Evolutionary conservation across 441 rosid genomes (phyloP).

Genomic region (Populus hybrid): DNA sequence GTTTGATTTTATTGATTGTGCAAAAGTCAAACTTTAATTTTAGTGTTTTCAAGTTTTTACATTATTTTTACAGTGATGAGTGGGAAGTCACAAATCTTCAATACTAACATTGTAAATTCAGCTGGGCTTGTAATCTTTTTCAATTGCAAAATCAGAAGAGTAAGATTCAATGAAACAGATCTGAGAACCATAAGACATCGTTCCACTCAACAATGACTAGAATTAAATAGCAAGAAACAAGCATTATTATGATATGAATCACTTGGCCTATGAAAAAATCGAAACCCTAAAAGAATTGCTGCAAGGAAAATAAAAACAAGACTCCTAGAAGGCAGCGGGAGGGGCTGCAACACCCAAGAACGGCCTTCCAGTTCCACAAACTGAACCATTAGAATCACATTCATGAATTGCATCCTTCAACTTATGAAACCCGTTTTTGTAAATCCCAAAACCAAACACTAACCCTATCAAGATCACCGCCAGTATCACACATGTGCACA

Average conservation of each 20-base stretch:
- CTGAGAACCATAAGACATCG: neutral
- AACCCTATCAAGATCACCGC: slow-evolving; percentile 58
- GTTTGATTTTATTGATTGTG: no score
- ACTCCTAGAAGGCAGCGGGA: slow-evolving; percentile 21
- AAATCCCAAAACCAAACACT: slow-evolving; percentile 81
- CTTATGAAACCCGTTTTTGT: slow-evolving; percentile 68
- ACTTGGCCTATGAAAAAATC: no score
- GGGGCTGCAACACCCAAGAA: slow-evolving; percentile 26
- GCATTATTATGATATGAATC: neutral
- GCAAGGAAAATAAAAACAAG: neutral
- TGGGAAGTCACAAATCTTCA: neutral
- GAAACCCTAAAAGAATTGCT: neutral
- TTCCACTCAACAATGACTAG: neutral
- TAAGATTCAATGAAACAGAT: neutral
- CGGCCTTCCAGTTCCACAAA: slow-evolving; percentile 22
- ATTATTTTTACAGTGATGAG: no score
- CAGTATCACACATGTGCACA: slow-evolving; percentile 56
- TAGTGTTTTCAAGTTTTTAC: no score
- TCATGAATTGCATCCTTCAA: slow-evolving; percentile 41
- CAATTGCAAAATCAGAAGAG: neutral
- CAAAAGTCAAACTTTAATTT: no score
- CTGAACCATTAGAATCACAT: slow-evolving; percentile 5
- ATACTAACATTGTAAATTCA: neutral
- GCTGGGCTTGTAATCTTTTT: neutral
- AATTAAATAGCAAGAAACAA: neutral